These are phyloP conservation scores for Euryodendron excelsum DNA, from an alignment of 148 eudicot species.

Conservation along the genomic window DNA sequence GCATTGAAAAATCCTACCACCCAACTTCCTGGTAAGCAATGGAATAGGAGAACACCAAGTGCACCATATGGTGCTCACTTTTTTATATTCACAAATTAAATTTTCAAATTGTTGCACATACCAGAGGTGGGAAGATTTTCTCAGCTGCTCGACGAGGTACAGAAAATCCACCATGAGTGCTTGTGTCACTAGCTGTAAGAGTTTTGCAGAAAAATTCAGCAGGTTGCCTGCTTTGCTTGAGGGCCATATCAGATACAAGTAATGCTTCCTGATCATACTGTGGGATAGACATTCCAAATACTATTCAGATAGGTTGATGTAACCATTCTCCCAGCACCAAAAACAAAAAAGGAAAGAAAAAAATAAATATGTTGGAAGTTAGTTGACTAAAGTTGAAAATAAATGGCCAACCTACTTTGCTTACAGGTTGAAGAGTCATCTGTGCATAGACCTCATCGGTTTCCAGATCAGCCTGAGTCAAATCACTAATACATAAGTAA, in stretches of 20 bases:
- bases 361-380: not conserved
- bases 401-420: constrained; percentile 47
- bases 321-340: not conserved
- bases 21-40: constrained; percentile 35
- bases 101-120: constrained; percentile 25
- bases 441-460: constrained; percentile 99
- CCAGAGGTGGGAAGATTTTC: constrained; percentile 95
- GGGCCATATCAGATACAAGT: constrained; percentile 86
- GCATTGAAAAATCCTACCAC: constrained; percentile 87
- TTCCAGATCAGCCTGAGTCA: constrained; percentile 84
- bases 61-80: constrained; percentile 1
- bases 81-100: not conserved
- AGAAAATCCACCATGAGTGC: constrained; percentile 98
- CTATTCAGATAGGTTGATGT: constrained; percentile 9
- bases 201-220: constrained; percentile 97
- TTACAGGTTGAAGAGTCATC: constrained; percentile 98
- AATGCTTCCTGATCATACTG: constrained; percentile 96
- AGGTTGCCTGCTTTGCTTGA: constrained; percentile 90
- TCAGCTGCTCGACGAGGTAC: constrained; percentile 98
- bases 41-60: not conserved
- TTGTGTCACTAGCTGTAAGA: constrained; percentile 98
- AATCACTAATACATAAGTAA: not conserved
- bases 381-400: not conserved
- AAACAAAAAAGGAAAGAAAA: not conserved
- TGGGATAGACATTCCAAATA: constrained; percentile 16